These are phyloP conservation scores for Pythium plurisporium DNA, from an alignment of 352 stramenopile species.

Conservation along the genomic window DNA sequence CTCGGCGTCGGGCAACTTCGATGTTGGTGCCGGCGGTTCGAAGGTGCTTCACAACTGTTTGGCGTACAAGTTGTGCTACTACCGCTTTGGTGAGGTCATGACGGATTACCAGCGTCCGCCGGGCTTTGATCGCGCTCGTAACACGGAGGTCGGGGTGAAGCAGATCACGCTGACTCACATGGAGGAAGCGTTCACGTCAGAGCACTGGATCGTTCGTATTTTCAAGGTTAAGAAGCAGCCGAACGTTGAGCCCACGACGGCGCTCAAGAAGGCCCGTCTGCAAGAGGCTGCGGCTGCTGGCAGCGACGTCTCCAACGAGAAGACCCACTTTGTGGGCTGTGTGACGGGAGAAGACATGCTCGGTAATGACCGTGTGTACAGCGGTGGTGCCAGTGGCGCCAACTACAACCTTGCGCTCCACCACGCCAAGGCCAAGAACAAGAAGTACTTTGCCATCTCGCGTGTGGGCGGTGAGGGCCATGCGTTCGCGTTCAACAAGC, in stretches of 20 bases:
- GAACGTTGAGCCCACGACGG: slow-evolving; percentile 72
- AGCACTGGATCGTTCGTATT: slow-evolving; percentile 95
- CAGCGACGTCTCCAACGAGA: slow-evolving; percentile 56
- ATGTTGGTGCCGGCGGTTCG: slow-evolving; percentile 4
- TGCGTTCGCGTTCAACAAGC: slow-evolving; percentile 88
- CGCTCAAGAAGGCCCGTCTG: slow-evolving; percentile 57
- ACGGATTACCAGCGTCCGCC: slow-evolving; percentile 76
- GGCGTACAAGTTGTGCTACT: slow-evolving; percentile 93
- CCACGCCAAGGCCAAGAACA: slow-evolving; percentile 75
- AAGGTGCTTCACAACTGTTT: slow-evolving; percentile 90
- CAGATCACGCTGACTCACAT: slow-evolving; percentile 89
- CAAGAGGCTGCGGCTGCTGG: slow-evolving; percentile 39
- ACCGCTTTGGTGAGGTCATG: slow-evolving; percentile 88
- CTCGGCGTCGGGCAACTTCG: slow-evolving; percentile 30
- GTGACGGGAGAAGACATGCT: slow-evolving; percentile 79
- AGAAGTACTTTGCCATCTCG: slow-evolving; percentile 87
- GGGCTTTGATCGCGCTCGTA: slow-evolving; percentile 85
- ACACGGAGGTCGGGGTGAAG: slow-evolving; percentile 87
- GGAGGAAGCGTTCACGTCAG: slow-evolving; percentile 93
- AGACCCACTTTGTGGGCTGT: slow-evolving; percentile 83
- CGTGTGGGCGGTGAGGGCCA: slow-evolving; percentile 77
- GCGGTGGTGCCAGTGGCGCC: slow-evolving; percentile 77
- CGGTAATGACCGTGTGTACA: slow-evolving; percentile 85
- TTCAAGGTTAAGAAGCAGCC: slow-evolving; percentile 90
- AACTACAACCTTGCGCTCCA: slow-evolving; percentile 89